Evolutionary conservation across 768 basidiomycete species (phyloP), one percentile per base, ranked within the genome.

Genomic region (Pseudohyphozyma bogoriensis): DNA sequence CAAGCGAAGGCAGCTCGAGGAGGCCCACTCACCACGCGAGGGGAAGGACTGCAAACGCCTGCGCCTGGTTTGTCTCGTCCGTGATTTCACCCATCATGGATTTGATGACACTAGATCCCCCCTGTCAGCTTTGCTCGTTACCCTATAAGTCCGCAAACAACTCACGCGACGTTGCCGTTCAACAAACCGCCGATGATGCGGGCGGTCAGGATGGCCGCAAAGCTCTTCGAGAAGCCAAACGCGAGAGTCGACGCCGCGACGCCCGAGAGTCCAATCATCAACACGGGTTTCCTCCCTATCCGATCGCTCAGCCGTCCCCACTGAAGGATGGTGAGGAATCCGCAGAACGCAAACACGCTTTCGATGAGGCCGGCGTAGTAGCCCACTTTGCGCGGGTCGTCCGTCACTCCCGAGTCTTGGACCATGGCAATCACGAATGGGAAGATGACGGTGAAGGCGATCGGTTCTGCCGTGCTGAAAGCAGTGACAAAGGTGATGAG

Each of bases 251-350:
- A 65, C 15, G 65, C 29, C 39, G 59, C 59, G 10, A 62, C 66
- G 26, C 68, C 68, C 0, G 29, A 16, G 4, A 71, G 55, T 4
- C 70, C 70, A 28, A 58, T 58, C 24, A 65, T n/a, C n/a, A 71
- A 44, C 1, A 71, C 68, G 2, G 68, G 70, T 18, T 68, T 69
- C 9, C 70, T 59, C 4, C 70, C 70, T 1, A 69, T 66, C 1
- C 68, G 59, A 44, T 71, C 70, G 4, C 56, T 59, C 5, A 69
- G 63, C 1, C 66, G 45, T 15, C 70, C 68, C 68, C 68, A 71
- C 0, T 47, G 50, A 11, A 68, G 52, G 22, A 68, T 58, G 26
- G 64, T 68, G 29, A 37, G n/a, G 36, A 68, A 67, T 5, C 65
- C 65, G 3, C 60, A 49, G 11, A 70, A 45, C 12, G 68, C 62